These are phyloP conservation scores for Apiospora malaysiana DNA, from an alignment of 2,329 filamentous ascomycete genomes.

Conservation along the genomic window DNA sequence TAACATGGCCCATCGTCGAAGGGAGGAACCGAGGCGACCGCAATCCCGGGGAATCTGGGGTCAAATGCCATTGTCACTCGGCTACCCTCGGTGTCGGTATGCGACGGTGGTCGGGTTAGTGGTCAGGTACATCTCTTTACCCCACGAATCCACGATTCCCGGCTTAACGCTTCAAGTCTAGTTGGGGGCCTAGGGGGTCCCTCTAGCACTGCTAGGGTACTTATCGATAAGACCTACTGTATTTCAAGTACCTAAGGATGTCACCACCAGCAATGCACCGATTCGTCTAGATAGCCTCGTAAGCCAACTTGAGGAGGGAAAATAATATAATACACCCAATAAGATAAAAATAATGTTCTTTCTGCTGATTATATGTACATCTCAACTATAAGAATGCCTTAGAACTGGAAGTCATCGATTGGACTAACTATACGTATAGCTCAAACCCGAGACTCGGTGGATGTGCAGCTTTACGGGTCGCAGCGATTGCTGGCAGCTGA, in stretches of 20 bases:
- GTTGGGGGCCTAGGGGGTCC: neutral
- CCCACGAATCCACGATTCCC: conserved; percentile 1
- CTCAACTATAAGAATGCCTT: too few relatives aligned
- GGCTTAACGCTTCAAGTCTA: neutral
- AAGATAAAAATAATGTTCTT: too few relatives aligned
- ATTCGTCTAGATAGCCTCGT: too few relatives aligned
- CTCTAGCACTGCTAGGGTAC: neutral
- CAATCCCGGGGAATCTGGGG: neutral
- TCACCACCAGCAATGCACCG: too few relatives aligned
- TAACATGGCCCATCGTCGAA: conserved; percentile 2
- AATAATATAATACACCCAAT: too few relatives aligned
- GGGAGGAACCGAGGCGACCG: conserved; percentile 5
- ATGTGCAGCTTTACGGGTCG: neutral
- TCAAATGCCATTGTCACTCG: conserved; percentile 11
- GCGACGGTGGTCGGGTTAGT: conserved; percentile 7
- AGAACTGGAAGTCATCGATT: too few relatives aligned
- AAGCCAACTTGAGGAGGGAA: too few relatives aligned
- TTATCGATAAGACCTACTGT: conserved; percentile 15
- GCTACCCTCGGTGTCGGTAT: conserved; percentile 15
- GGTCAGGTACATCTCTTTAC: conserved; percentile 12
- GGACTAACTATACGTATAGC: too few relatives aligned
- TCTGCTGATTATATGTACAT: too few relatives aligned
- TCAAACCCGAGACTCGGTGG: too few relatives aligned
- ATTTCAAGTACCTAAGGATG: too few relatives aligned
- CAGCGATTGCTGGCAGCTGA: neutral